These are phyloP conservation scores for Mycena sanguinolenta DNA, from an alignment of 768 basidiomycete species.

Conservation along the genomic window DNA sequence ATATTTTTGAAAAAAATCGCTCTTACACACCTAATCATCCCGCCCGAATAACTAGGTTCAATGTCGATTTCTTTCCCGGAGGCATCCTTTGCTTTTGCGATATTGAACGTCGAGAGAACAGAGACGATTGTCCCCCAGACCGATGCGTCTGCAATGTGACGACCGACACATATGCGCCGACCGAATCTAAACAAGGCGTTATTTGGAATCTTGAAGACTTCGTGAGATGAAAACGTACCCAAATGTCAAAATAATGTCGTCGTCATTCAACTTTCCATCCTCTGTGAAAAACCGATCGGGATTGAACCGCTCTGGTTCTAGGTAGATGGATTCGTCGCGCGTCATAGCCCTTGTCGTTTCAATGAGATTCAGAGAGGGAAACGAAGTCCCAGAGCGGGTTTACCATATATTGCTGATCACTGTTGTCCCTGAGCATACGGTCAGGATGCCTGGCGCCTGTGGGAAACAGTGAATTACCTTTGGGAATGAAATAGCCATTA, in stretches of 20 bases:
- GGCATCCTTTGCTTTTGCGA: too few species aligned
- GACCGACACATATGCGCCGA: too few species aligned
- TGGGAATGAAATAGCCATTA: conserved; percentile 49
- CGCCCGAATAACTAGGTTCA: too few species aligned
- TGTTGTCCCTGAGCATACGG: conserved; percentile 9
- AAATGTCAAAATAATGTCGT: conserved; percentile 19
- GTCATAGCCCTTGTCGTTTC: conserved; percentile 40
- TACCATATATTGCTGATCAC: conserved; percentile 55
- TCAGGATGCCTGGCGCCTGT: not conserved
- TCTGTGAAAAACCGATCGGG: conserved; percentile 46
- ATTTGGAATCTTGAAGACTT: too few species aligned
- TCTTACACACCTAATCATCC: too few species aligned
- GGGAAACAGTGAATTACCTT: conserved; percentile 35
- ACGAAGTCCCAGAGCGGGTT: conserved; percentile 5
- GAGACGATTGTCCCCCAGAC: too few species aligned
- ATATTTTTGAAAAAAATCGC: too few species aligned
- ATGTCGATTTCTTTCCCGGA: too few species aligned
- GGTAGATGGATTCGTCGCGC: conserved; percentile 44
- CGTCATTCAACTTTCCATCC: conserved; percentile 21
- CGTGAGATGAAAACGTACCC: too few species aligned
- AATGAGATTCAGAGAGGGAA: not conserved
- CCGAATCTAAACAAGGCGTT: too few species aligned
- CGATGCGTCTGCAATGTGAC: too few species aligned
- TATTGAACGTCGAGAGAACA: too few species aligned
- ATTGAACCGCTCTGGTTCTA: conserved; percentile 44